Conservation (phyloP, 495 filamentous ascomycete species). For the Penicillium verhagenii region DNA sequence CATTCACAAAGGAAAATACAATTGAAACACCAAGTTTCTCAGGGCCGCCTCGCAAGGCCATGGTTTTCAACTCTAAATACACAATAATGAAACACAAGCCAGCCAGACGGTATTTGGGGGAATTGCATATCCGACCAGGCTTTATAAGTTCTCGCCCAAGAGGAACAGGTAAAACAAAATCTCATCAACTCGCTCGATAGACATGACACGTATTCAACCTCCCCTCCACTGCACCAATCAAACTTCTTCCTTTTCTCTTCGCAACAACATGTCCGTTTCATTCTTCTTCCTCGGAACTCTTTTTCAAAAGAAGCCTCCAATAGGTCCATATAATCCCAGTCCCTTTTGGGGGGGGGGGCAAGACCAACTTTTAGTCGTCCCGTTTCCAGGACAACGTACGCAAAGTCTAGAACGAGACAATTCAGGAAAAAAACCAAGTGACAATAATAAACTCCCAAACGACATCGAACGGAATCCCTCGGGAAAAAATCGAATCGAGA, state of each 20-base stretch:
- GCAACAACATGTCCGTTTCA: not conserved
- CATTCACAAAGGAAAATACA: constrained; percentile 39
- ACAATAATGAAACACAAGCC: constrained; percentile 51
- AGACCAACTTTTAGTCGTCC: not conserved
- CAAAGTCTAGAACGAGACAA: constrained; percentile 1
- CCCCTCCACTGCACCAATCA: not conserved
- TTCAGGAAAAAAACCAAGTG: not conserved
- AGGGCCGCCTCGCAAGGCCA: constrained; percentile 23
- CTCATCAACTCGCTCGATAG: constrained; percentile 29
- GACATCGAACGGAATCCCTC: constrained; percentile 5
- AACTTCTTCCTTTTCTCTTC: not conserved
- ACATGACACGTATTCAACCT: constrained; percentile 10
- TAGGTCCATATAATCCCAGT: not conserved
- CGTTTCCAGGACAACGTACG: not conserved
- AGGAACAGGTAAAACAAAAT: constrained; percentile 15
- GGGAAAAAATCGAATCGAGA: constrained; percentile 3
- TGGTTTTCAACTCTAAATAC: constrained; percentile 48
- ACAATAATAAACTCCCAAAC: constrained; percentile 3
- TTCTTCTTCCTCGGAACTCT: not conserved
- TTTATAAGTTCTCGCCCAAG: constrained; percentile 18
- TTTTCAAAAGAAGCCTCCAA: not conserved
- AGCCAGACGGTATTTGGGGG: constrained; percentile 12
- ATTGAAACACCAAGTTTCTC: constrained; percentile 31
- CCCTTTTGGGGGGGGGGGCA: not conserved
- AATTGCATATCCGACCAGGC: constrained; percentile 27